These are phyloP conservation scores for Eutrema japonicum DNA, from an alignment of 345 rosid genomes.

Conservation along the genomic window DNA sequence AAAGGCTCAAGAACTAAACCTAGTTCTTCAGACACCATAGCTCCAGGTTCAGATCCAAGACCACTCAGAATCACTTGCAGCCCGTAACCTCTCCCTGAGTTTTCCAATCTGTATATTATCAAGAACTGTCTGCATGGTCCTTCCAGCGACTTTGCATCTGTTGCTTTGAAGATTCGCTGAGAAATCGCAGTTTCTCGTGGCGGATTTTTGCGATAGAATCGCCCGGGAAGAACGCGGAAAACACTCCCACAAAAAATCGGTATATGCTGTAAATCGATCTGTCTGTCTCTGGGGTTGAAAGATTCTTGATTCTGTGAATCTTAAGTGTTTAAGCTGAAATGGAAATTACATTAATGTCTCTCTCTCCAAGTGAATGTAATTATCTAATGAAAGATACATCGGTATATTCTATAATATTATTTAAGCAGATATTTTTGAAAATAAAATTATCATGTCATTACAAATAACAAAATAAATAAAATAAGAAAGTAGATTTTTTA, in stretches of 20 bases:
- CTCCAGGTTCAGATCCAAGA: slow-evolving; percentile 32
- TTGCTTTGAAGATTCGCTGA: slow-evolving; percentile 21
- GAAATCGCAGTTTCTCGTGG: slow-evolving; percentile 26
- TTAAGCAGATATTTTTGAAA: no score
- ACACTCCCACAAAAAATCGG: not conserved
- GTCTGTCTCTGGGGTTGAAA: slow-evolving; percentile 9
- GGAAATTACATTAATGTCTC: slow-evolving; percentile 20
- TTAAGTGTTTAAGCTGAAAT: slow-evolving; percentile 19
- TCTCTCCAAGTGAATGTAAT: slow-evolving; percentile 38
- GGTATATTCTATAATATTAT: no score
- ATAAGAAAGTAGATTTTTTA: no score
- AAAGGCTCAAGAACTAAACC: slow-evolving; percentile 73
- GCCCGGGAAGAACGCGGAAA: not conserved
- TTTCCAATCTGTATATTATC: slow-evolving; percentile 31
- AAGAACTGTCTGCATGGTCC: slow-evolving; percentile 29
- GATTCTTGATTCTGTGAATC: slow-evolving; percentile 13
- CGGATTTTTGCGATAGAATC: slow-evolving; percentile 5
- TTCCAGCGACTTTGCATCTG: slow-evolving; percentile 23
- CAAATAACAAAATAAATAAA: no score
- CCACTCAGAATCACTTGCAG: slow-evolving; percentile 7
- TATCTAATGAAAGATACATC: slow-evolving; percentile 30
- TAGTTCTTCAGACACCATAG: slow-evolving; percentile 72
- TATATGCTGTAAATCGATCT: slow-evolving; percentile 36
- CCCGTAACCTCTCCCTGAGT: not conserved
- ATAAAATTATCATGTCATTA: no score